Percentiles rank a stretch among this genome's conserved stretches.
Conservation (phyloP, 441 rosid genomes). For the Metrosideros polymorpha region DNA sequence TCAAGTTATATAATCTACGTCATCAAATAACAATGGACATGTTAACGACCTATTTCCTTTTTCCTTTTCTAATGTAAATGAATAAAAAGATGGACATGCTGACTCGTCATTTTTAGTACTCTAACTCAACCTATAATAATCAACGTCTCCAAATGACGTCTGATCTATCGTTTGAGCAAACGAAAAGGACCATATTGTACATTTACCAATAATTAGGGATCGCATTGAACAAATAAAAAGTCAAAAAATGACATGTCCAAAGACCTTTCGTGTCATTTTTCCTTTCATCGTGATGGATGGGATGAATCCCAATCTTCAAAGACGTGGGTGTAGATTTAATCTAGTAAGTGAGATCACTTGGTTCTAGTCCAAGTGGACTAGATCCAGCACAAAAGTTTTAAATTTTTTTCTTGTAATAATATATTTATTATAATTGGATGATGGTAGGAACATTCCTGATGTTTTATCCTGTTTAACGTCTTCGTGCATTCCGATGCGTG, state of each 20-base stretch:
- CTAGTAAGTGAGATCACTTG: not conserved
- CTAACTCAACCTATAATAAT: accelerated
- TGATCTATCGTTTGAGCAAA: not conserved
- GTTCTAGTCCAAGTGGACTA: not conserved
- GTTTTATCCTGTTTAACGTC: not conserved
- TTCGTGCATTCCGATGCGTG: not conserved
- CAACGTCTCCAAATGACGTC: accelerated
- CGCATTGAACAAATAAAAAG: not conserved
- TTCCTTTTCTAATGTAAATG: no score
- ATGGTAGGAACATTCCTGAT: not conserved
- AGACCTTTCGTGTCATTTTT: accelerated
- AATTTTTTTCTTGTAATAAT: not conserved
- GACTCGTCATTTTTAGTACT: not conserved
- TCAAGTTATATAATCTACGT: not conserved
- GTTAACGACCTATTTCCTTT: not conserved
- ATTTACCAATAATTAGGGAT: no score
- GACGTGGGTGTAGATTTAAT: not conserved
- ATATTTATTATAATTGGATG: not conserved
- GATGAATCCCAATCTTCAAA: not conserved
- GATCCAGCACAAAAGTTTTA: not conserved
- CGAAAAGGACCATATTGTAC: accelerated
- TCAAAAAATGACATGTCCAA: accelerated
- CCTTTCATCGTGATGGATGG: not conserved
- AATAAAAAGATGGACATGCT: not conserved
- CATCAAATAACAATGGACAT: not conserved